Base-by-base conservation (phyloP, 2,329 filamentous ascomycete species). In the Knufia petricola region DNA sequence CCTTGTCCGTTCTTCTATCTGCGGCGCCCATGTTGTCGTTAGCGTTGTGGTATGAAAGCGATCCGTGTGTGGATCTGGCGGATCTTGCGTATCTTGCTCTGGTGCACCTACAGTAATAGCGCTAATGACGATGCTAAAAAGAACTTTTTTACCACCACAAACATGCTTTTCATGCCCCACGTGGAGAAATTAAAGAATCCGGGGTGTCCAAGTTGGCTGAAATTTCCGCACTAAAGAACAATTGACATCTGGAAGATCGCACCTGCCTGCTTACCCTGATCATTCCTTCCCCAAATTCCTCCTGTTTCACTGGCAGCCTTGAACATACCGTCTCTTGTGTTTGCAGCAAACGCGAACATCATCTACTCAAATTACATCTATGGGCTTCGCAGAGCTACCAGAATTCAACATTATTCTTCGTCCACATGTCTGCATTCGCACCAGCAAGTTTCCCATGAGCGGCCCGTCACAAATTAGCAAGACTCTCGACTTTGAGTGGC, bases 401-500 rank as follows among this genome's bases (percentile, higher is more conserved):
- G 26, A n/a, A 9, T 42, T 12, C 13, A 34, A 20, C 19, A 48
- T 15, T 13, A 26, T 24, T 37, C 36, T 4, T 17, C 47, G 30
- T 17, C 28, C 46, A n/a, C 32, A 54, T 52, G 52, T 49, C 49
- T 51, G 50, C 50, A 54, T 46, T 51, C 24, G 10, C 4, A 20
- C 32, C 8, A 43, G 21, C 43, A 42, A 23, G 45, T 43, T 24
- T 44, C 45, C 39, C 24, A 40, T 50, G 46, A 49, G 32, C 24
- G 23, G 12, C 23, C 15, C 15, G 34, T 49, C 24, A 44, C 36
- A 36, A 20, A 41, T 41, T 40, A 21, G 38, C 19, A 3, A 9
- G 8, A 17, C 19, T 10, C 13, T 46, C 24, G 30, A 28, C 3
- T 63, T 68, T 63, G 58, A 64, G 59, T 71, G 70, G 66, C 59